Evolutionary conservation across 2,329 filamentous ascomycete genomes (phyloP).

Genomic region (Aspergillus bombycis): DNA sequence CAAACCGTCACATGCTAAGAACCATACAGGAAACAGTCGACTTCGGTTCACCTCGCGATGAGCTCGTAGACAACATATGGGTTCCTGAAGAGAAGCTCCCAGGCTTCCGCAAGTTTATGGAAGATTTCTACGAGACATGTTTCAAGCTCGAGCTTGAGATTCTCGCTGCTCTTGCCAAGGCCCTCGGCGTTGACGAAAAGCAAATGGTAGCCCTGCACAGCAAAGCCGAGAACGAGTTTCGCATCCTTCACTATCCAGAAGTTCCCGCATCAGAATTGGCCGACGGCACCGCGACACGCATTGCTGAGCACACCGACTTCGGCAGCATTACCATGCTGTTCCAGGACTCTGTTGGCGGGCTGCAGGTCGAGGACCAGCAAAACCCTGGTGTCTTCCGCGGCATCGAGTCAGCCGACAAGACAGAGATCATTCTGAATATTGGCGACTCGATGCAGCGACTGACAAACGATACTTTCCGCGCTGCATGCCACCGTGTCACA

Average conservation of each 20-base stretch:
- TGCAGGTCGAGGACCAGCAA: constrained; percentile 39
- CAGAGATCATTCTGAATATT: constrained; percentile 45
- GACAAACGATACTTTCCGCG: constrained; percentile 41
- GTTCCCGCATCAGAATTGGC: constrained; percentile 8
- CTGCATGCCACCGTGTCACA: constrained; percentile 41
- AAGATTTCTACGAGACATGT: background rate
- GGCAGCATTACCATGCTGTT: constrained; percentile 40
- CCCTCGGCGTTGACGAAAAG: background rate
- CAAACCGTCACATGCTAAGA: background rate
- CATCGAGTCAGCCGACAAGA: constrained; percentile 5
- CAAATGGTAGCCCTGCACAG: background rate
- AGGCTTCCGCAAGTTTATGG: background rate
- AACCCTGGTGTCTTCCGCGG: constrained; percentile 26
- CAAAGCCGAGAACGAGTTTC: constrained; percentile 13
- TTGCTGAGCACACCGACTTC: constrained; percentile 20
- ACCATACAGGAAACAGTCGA: background rate
- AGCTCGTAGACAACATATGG: background rate
- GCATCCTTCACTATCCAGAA: constrained; percentile 18
- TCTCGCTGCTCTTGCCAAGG: background rate
- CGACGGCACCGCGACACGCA: constrained; percentile 14
- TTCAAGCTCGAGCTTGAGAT: background rate
- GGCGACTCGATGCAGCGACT: constrained; percentile 45
- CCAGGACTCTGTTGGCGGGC: constrained; percentile 40
- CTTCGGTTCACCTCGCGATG: background rate
- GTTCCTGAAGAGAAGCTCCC: background rate